Evolutionary conservation across 176 grass and related monocot genomes (phyloP).

Genomic region (Saccharum spontaneum): DNA sequence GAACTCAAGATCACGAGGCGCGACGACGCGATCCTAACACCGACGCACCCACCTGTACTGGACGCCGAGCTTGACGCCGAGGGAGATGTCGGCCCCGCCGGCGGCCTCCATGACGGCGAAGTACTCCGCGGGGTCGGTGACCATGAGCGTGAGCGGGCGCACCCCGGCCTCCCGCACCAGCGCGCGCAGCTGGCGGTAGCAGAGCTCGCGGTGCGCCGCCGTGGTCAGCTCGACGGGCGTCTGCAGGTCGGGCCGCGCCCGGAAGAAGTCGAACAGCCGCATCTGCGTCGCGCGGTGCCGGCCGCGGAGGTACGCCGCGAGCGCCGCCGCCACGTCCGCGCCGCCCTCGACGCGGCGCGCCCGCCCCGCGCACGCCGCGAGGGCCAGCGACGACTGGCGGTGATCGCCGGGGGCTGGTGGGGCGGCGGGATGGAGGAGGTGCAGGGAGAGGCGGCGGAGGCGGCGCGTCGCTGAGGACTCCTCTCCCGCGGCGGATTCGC

Average conservation of each 20-base stretch:
- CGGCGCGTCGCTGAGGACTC: conserved; percentile 45
- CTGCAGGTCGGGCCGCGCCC: conserved; percentile 65
- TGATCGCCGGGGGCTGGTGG: too few species aligned
- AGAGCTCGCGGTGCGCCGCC: conserved; percentile 78
- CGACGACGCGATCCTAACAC: not conserved
- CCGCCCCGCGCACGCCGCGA: conserved; percentile 50
- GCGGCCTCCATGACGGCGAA: conserved; percentile 86
- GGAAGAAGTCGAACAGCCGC: conserved; percentile 73
- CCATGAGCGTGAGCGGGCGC: conserved; percentile 69
- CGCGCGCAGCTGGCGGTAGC: conserved; percentile 77
- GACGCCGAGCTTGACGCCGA: conserved; percentile 91
- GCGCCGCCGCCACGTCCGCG: conserved; percentile 50
- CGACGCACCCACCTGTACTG: conserved; percentile 81
- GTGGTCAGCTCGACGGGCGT: conserved; percentile 82
- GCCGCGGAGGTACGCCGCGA: conserved; percentile 53
- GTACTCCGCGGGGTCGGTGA: conserved; percentile 55
- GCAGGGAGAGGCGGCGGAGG: conserved; percentile 52
- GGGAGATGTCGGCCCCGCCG: conserved; percentile 82
- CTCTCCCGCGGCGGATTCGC: not conserved
- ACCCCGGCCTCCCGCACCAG: conserved; percentile 83
- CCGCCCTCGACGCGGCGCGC: conserved; percentile 35
- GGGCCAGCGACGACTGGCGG: too few species aligned
- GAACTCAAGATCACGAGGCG: not conserved
- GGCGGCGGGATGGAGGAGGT: conserved; percentile 47
- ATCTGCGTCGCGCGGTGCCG: conserved; percentile 54